These are phyloP conservation scores for Penicillium sp. DNA, from an alignment of 2,329 filamentous ascomycete species.

Conservation along the genomic window DNA sequence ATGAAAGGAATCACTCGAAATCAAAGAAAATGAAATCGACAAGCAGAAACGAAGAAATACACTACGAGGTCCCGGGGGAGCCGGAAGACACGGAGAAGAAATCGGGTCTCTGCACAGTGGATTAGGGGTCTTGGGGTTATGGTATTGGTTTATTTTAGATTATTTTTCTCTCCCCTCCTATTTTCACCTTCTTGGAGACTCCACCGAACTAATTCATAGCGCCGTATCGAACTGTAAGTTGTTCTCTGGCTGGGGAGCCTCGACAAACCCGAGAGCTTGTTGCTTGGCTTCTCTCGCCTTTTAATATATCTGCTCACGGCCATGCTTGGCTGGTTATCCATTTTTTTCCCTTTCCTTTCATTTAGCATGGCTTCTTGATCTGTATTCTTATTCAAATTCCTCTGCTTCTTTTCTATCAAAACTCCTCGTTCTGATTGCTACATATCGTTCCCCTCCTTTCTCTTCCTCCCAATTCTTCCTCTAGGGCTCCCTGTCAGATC, in stretches of 20 bases:
- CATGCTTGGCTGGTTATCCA: conserved; percentile 3
- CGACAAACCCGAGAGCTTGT: conserved; percentile 26
- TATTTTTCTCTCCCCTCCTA: conserved; percentile 5
- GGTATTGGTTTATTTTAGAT: not conserved
- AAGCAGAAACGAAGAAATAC: not conserved
- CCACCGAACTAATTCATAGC: conserved; percentile 18
- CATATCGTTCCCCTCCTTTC: too few species aligned
- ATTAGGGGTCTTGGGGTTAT: conserved; percentile 17
- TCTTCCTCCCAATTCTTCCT: not conserved
- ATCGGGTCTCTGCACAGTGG: conserved; percentile 26
- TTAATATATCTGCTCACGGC: conserved; percentile 21
- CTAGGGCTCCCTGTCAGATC: conserved; percentile 5
- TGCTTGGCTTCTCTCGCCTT: conserved; percentile 20
- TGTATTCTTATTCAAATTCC: not conserved
- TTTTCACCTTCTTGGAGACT: not conserved
- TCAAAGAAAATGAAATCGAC: not conserved
- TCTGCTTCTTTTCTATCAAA: not conserved
- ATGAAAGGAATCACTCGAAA: not conserved
- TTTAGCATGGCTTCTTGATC: conserved; percentile 2
- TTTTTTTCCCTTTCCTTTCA: conserved; percentile 3
- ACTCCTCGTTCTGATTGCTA: too few species aligned
- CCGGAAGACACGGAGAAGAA: conserved; percentile 26
- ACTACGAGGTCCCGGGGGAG: conserved; percentile 15
- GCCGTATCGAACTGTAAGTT: conserved; percentile 14
- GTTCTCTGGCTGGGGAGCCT: conserved; percentile 17